Conservation (phyloP, 2,329 filamentous ascomycete species). For the Penicillium sp. region DNA sequence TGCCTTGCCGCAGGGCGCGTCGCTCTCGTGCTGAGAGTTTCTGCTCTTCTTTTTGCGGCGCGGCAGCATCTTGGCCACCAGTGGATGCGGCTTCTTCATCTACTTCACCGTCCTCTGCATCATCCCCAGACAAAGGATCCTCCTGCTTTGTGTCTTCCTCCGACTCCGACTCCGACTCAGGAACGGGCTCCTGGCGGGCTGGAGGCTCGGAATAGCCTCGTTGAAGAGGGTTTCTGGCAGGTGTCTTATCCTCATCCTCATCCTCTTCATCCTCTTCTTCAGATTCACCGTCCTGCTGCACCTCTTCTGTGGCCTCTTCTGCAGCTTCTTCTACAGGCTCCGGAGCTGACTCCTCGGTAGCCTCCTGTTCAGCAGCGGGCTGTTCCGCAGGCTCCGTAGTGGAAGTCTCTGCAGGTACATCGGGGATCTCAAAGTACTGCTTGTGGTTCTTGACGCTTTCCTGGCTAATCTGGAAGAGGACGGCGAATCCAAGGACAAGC, state of each 20-base stretch:
- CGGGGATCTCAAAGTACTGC: constrained; percentile 52
- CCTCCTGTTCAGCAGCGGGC: constrained; percentile 13
- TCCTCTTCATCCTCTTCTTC: constrained; percentile 26
- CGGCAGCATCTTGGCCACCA: constrained; percentile 23
- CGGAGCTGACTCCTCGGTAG: constrained; percentile 2
- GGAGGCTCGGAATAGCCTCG: constrained; percentile 12
- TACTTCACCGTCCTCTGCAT: constrained; percentile 1
- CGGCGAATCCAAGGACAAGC: constrained; percentile 77
- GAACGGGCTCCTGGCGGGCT: not conserved
- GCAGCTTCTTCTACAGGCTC: constrained; percentile 12
- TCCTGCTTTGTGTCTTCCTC: constrained; percentile 28
- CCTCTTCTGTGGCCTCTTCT: constrained; percentile 6
- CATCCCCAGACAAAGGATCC: not conserved
- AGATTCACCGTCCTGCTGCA: constrained; percentile 22
- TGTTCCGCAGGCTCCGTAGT: constrained; percentile 18
- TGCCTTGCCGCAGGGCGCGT: constrained; percentile 30
- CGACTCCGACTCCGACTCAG: constrained; percentile 20
- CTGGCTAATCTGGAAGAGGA: constrained; percentile 84
- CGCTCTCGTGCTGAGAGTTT: constrained; percentile 45
- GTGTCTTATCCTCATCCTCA: constrained; percentile 24
- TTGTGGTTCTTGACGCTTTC: constrained; percentile 76
- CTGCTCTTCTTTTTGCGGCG: constrained; percentile 23
- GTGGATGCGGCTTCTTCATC: constrained; percentile 19
- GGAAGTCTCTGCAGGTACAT: constrained; percentile 21
- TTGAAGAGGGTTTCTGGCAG: constrained; percentile 20